Base-by-base conservation (phyloP, 176 grass and related monocot genomes). In the Oryza officinalis region DNA sequence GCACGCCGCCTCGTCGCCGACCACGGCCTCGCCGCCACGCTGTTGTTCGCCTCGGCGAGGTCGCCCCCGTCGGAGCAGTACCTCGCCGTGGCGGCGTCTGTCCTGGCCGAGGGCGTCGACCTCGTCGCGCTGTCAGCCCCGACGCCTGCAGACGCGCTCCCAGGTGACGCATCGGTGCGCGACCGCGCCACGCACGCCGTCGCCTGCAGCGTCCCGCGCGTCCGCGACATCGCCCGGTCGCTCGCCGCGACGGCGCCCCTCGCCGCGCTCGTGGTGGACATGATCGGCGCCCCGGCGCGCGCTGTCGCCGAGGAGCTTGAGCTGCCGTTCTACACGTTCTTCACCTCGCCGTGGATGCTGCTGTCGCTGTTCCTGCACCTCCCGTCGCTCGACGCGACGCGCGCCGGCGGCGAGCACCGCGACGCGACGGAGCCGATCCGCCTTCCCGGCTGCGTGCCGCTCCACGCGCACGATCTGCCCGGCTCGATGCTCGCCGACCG, bases 381-480 rank as follows among this genome's bases (percentile, higher is more conserved):
- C 59, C 95, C 92, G 2, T 72, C 49, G 72, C 44, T 98, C 26
- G 95, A 94, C 67, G 87, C 90, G 11, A 0, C 65, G n/a, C 23
- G 65, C 25, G 69, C 41, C 3, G 84, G 84, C 4, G 81, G 84
- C 6, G 35, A 94, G 80, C 65, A 81, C 57, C 74, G 86, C 5
- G 88, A 98, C 79, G 65, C 86, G 8, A 7, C 74, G 41, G 90
- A 81, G 43, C 89, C 89, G 1, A 85, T 97, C 45, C 43, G 63
- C 7, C 83, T 94, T 0, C 92, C 95, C 1, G 95, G 95, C 0
- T 97, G 92, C 86, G 86, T 91, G 32, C 90, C 95, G 2, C 79
- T 97, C 80, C 86, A 81, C 13, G 75, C 88, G 50, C 65, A 25
- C 1, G 92, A 97, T 1, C 49, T 97, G 32, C 88, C 85, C 17